Conservation (phyloP, 2,329 filamentous ascomycete species). For the Phialocephala subalpina region DNA sequence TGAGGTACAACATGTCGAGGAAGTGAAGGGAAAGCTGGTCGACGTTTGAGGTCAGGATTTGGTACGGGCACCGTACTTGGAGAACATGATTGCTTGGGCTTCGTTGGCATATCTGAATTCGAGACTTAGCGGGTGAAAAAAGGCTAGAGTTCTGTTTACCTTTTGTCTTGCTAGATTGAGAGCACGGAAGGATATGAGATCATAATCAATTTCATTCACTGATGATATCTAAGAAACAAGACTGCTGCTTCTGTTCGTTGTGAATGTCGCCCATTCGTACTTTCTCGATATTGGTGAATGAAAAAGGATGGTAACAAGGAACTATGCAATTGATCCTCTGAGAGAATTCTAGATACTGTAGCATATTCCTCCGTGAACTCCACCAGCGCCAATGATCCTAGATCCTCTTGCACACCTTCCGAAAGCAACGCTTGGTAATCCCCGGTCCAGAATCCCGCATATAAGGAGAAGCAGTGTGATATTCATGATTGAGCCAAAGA, state of each 20-base stretch:
- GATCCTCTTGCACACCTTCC: slow-evolving; percentile 10
- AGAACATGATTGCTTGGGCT: no score
- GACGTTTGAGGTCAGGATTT: slow-evolving; percentile 32
- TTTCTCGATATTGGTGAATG: no score
- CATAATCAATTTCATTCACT: not conserved
- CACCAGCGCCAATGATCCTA: not conserved
- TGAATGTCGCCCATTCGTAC: no score
- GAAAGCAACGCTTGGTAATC: slow-evolving; percentile 7
- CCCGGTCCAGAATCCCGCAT: not conserved
- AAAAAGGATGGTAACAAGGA: not conserved
- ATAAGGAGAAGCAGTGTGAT: no score
- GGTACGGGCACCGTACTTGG: not conserved
- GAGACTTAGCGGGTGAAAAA: not conserved
- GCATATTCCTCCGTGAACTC: not conserved
- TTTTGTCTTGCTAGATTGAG: not conserved
- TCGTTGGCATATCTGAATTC: not conserved
- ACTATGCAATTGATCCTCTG: not conserved
- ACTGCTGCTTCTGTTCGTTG: no score
- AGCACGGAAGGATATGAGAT: not conserved
- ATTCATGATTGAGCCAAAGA: slow-evolving; percentile 36
- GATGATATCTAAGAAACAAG: not conserved
- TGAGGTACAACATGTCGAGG: slow-evolving; percentile 5
- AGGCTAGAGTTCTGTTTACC: not conserved
- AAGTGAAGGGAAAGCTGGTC: slow-evolving; percentile 34
- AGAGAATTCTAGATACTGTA: not conserved